Evolutionary conservation across 352 stramenopile species (phyloP), one percentile per base, ranked within the genome.

Genomic region (Phytophthora kernoviae): DNA sequence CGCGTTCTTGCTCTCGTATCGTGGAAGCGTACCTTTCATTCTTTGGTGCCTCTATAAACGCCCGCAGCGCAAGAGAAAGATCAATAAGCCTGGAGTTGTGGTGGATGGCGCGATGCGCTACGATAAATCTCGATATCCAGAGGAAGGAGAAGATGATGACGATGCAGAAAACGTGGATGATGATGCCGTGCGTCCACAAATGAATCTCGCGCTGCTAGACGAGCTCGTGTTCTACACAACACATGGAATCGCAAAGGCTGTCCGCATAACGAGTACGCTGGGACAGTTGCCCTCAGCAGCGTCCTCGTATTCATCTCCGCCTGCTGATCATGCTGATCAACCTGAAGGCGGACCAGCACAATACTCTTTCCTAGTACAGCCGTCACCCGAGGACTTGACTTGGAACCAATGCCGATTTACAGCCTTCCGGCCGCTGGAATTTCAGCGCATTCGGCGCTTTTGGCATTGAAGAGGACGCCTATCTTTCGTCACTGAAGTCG

Each of bases 191-290:
- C 74, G 82, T 1, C 78, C 83, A 34, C 86, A 95, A 47, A 85
- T 93, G 75, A 95, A 95, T 52, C 45, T 83, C 33, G 84, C 84
- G 21, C 63, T 95, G 20, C 62, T 91, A 1, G 79, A 88, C 21
- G 87, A 95, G 37, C 74, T 95, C 9, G 70, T 95, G 14, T 79
- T 78, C 39, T 95, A 85, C 52, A 94, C 87, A 1, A 95, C 87
- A 0, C 62, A 88, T 22, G 87, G 86, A 4, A 95, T 95, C 59
- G 73, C 73, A 0, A 72, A 75, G 24, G 77, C 85, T 5, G 70
- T 90, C 0, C 65, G 68, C 5, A 77, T 77, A 48, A 63, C 52
- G 18, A 54, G 48, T 45, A 67, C 65, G 6, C 26, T 67, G 1
- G 58, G 65, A 18, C 62, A 70, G 12, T 62, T 57, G 18, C 58